Evolutionary conservation across 2,329 filamentous ascomycete species (phyloP), one percentile per base, ranked within the genome.

Genomic region (Dryadomyces quercus-mongolicae): DNA sequence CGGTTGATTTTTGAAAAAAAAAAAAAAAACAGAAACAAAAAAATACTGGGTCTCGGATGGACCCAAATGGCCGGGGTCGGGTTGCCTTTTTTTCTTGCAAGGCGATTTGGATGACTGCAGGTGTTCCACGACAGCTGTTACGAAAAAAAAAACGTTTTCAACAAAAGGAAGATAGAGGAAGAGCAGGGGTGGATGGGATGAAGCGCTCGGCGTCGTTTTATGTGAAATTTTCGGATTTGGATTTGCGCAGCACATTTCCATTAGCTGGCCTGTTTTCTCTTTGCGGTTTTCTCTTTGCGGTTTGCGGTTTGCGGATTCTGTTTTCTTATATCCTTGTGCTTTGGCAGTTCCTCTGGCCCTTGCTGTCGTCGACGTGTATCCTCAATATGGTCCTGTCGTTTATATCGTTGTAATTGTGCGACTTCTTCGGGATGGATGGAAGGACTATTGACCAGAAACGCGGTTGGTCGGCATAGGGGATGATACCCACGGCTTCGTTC

Each of bases 401-500:
- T 50, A 15, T 22, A 16, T 20, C 13, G 16, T 38, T 50, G 36
- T 46, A 47, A 49, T 49, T 52, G 34, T 51, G 47, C 38, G 12
- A 20, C 13, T 20, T 45, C 20, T 40, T 51, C 1, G 42, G 18
- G 16, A 10, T 5, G 25, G 34, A 21, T 31, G 43, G 51, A 36
- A 25, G 34, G 48, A 31, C 45, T 40, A 44, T 43, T 51, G 36
- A 10, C 38, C 25, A 52, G 34, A 42, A 22, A 40, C 48, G 48
- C 36, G 48, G 48, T 22, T 15, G n/a, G 48, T 43, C n/a, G 49
- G 47, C 46, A 51, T 20, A 54, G 49, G 42, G 53, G 49, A 55
- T 55, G 56, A 54, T 55, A 52, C 44, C 51, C 48, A 56, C 34
- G 47, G 31, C 45, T 54, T 43, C 44, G 22, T 54, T 21, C 15